Base-by-base conservation (phyloP, 83 land plant species). In the Thuja plicata region DNA sequence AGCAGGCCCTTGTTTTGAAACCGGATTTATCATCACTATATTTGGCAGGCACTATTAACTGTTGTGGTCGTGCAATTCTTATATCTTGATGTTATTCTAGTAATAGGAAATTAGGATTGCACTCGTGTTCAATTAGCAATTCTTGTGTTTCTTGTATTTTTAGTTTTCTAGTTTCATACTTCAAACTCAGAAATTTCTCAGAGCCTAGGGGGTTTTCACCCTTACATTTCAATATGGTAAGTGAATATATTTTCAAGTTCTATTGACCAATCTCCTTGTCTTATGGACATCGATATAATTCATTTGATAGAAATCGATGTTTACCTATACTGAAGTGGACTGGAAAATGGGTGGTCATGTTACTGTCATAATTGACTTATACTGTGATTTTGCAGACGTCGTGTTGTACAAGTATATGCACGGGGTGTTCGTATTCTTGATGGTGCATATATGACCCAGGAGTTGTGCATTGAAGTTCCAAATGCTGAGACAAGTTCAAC, bases 361-460 rank as follows among this genome's bases (percentile, higher is more conserved):
- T 46, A 84, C 21, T 12, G 0, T 50, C 21, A 80, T 80, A 40
- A 80, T 5, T 52, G 60, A 84, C 34, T 52, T 15, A 16, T 12
- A 48, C 54, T 84, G 30, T 78, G n/a, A 57, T 83, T 43, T 52
- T 90, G 87, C 89, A 98, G 99, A 90, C 94, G 96, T 3, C 92
- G 98, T 85, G 97, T 98, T 91, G 89, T 96, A 43, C 99, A 98
- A 91, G 94, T 98, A 27, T 98, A 87, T 92, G 94, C 95, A 66
- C 93, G 93, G 66, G 99, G 99, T 87, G 95, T 98, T 85, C 94
- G 99, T 52, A 88, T 98, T 84, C 95, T 98, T 35, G 99, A 98
- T 93, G 99, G 99, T 84, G 91, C 94, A 88, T 92, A 91, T 77
- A 94, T 96, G 97, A 97, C 96, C 37, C 99, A 98, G 89, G 97